A percentile compares a stretch with the other conserved stretches of the same genome.
These are phyloP conservation scores for Aquilaria malaccensis DNA, from an alignment of 345 rosid genomes.

Conservation along the genomic window DNA sequence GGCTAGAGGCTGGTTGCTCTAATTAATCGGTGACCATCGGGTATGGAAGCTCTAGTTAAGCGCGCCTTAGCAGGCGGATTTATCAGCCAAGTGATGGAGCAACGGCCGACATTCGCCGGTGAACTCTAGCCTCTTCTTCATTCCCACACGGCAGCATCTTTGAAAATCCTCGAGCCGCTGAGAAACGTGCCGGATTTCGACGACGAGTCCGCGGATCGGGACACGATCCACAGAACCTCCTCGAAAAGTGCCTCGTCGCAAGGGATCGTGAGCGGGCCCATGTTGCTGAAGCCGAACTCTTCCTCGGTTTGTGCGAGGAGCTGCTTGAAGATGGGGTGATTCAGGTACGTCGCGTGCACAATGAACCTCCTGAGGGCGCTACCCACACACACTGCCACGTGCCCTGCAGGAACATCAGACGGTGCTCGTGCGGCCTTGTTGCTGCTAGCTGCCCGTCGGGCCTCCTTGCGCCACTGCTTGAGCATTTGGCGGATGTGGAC, in stretches of 20 bases:
- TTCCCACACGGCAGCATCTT: conserved; percentile 45
- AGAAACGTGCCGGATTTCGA: conserved; percentile 13
- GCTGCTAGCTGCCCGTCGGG: conserved; percentile 29
- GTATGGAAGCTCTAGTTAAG: not conserved
- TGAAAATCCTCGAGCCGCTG: conserved; percentile 35
- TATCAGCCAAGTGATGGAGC: conserved; percentile 40
- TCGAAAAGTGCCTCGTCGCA: conserved; percentile 85
- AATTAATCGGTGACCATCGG: too few species aligned
- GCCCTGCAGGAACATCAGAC: conserved; percentile 71
- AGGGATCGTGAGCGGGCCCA: conserved; percentile 69
- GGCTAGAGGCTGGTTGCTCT: not conserved
- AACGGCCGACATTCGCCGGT: conserved; percentile 55
- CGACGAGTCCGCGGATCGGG: conserved; percentile 24
- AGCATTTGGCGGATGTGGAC: conserved; percentile 80
- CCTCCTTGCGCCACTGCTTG: conserved; percentile 65
- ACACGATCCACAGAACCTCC: conserved; percentile 44
- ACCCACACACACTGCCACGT: conserved; percentile 79
- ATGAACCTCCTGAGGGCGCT: conserved; percentile 43
- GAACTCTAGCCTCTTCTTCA: conserved; percentile 17
- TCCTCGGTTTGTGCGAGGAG: conserved; percentile 77
- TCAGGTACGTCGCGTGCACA: conserved; percentile 68
- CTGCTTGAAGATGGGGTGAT: conserved; percentile 67
- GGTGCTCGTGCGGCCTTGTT: conserved; percentile 20
- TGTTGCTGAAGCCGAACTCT: conserved; percentile 68
- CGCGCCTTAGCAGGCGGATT: conserved; percentile 18